Base-by-base conservation (phyloP, 495 filamentous ascomycete species). In the Articulospora tetracladia region DNA sequence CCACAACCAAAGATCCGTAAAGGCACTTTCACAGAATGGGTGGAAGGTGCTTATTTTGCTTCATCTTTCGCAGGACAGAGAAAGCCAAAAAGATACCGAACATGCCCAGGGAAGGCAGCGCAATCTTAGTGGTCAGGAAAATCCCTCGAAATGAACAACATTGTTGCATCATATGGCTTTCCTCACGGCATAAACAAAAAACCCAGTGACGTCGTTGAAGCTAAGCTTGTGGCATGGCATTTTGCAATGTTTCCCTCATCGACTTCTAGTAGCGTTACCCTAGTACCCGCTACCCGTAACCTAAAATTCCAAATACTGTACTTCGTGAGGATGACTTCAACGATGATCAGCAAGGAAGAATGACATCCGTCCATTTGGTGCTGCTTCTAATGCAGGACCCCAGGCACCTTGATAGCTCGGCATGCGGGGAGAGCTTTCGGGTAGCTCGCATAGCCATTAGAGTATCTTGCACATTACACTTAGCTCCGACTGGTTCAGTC, bases 301-400 rank as follows among this genome's bases (percentile, higher is more conserved):
- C 27, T 54, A 34, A 34, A 34, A 54, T 54, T 34, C 51, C 51
- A 54, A 54, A 54, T 36, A 44, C n/a, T 3, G 10, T 17, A 7
- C 39, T n/a, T n/a, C n/a, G n/a, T n/a, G n/a, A n/a, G n/a, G 15
- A 44, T 44, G 39, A 44, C 39, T 44, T 44, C 39, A 44, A 19
- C 39, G 39, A n/a, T 19, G 39, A 44, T 44, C 39, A n/a, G n/a
- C 39, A 44, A n/a, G 39, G 39, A 44, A 44, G n/a, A 12, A 44
- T n/a, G n/a, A 11, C 17, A 54, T 34, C 7, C 28, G 4, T 20
- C 3, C n/a, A 7, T 36, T 20, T 54, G 27, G 51, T 34, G 51
- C 51, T 2, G 22, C 26, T 36, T 22, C 51, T 22, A 4, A 22
- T 32, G 51, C 20, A 34, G 49, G 15, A 47, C 49, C 24, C 28